phyloP scores from a whole-genome alignment of 2,329 filamentous ascomycete species.

The Arthroderma sp. region DNA sequence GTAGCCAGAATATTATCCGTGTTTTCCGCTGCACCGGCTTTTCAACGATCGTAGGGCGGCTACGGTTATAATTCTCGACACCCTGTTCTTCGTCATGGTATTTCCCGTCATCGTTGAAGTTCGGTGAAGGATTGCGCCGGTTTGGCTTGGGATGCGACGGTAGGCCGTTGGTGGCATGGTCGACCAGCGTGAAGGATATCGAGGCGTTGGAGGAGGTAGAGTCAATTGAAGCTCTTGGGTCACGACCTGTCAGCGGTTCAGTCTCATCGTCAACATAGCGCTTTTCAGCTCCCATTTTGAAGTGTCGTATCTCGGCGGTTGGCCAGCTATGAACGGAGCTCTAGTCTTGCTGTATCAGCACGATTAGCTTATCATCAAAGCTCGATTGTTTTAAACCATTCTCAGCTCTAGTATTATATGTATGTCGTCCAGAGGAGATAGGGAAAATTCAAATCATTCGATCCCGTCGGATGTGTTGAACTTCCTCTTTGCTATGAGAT shows the following conservation, averaged over 20 bases:
- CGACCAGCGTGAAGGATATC: constrained; percentile 9
- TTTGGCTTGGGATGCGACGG: not conserved
- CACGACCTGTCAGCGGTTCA: constrained; percentile 9
- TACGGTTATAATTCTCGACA: constrained; percentile 21
- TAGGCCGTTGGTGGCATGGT: constrained; percentile 2
- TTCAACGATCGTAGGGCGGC: not conserved
- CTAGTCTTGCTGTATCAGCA: too few relatives aligned
- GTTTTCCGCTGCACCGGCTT: constrained; percentile 14
- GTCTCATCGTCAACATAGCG: constrained; percentile 8
- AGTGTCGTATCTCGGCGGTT: too few relatives aligned
- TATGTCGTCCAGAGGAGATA: too few relatives aligned
- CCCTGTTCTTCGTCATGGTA: constrained; percentile 18
- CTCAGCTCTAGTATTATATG: too few relatives aligned
- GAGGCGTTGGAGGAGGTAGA: constrained; percentile 12
- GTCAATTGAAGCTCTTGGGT: constrained; percentile 9
- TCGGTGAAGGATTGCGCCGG: not conserved
- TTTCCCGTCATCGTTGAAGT: constrained; percentile 9
- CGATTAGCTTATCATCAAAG: too few relatives aligned
- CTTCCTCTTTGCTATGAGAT: too few relatives aligned
- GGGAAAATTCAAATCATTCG: too few relatives aligned
- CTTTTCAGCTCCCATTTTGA: constrained; percentile 8
- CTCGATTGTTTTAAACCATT: too few relatives aligned
- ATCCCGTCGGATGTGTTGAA: too few relatives aligned
- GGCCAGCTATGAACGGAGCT: too few relatives aligned
- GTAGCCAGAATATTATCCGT: constrained; percentile 25